A percentile compares a stretch with the other conserved stretches of the same genome.
Evolutionary conservation across 2,329 filamentous ascomycete species (phyloP).

Genomic region (Epichloe hybrida): DNA sequence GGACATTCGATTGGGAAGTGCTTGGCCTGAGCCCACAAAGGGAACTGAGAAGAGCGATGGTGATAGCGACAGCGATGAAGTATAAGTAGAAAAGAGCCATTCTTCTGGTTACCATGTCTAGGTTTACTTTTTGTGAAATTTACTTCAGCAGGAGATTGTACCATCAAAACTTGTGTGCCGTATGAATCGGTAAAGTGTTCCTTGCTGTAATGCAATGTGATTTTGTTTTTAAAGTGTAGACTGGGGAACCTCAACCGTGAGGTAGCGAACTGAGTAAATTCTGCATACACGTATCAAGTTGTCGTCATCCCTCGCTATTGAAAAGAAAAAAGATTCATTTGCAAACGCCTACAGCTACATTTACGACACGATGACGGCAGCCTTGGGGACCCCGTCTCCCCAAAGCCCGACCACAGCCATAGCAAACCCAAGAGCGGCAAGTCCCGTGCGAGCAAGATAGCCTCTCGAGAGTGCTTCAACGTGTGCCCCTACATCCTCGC

Average conservation of each 20-base stretch:
- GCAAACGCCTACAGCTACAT: not conserved
- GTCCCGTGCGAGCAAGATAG: conserved; percentile 38
- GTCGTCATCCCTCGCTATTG: not conserved
- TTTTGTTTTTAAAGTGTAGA: not conserved
- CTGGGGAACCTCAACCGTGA: not conserved
- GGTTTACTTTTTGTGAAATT: no score
- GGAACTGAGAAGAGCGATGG: conserved; percentile 7
- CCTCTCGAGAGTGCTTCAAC: conserved; percentile 42
- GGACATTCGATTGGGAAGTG: conserved; percentile 5
- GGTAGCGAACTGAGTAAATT: not conserved
- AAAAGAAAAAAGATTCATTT: not conserved
- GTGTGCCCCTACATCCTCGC: conserved; percentile 45
- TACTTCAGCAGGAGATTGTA: no score
- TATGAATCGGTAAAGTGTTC: no score
- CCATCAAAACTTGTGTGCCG: no score
- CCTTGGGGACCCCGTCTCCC: conserved; percentile 41
- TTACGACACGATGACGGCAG: conserved; percentile 21
- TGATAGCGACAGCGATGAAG: conserved; percentile 1
- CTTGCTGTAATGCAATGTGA: not conserved
- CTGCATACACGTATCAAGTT: not conserved
- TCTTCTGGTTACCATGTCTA: not conserved
- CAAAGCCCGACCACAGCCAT: conserved; percentile 53
- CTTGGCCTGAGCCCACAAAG: conserved; percentile 10
- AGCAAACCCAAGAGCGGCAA: conserved; percentile 43
- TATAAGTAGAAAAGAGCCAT: not conserved